These are phyloP conservation scores for Gastrodia elata DNA, from an alignment of 106 monocot species.

Conservation along the genomic window DNA sequence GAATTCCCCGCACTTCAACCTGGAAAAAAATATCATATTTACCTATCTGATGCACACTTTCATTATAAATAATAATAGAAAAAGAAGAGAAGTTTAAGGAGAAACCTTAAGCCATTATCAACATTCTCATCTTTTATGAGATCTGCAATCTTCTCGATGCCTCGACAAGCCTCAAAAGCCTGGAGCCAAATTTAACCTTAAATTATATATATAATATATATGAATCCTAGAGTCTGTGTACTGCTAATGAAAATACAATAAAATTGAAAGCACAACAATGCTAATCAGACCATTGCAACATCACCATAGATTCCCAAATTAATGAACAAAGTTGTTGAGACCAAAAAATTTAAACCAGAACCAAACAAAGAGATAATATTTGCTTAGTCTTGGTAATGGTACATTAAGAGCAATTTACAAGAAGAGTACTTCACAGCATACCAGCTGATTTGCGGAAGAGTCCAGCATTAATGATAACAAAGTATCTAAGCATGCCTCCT, in stretches of 20 bases:
- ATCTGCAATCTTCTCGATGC: slow-evolving; percentile 66
- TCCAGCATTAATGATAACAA: slow-evolving; percentile 82
- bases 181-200: slow-evolving; percentile 6
- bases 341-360: too few relatives aligned
- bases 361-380: background rate
- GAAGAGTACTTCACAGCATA: slow-evolving; percentile 19
- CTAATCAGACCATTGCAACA: too few relatives aligned
- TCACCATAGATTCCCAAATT: too few relatives aligned
- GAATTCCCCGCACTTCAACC: slow-evolving; percentile 93
- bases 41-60: too few relatives aligned
- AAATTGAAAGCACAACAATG: too few relatives aligned
- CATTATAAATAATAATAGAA: background rate
- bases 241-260: too few relatives aligned
- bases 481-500: slow-evolving; percentile 84
- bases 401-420: slow-evolving; percentile 1
- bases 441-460: slow-evolving; percentile 72
- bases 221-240: background rate
- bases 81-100: background rate
- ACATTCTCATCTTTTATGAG: slow-evolving; percentile 72
- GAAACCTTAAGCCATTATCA: slow-evolving; percentile 70
- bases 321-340: too few relatives aligned
- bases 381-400: background rate
- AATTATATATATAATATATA: background rate
- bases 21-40: too few relatives aligned
- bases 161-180: slow-evolving; percentile 71